phyloP scores from a whole-genome alignment of 129 eudicot species.

The Artemisia tridentata region DNA sequence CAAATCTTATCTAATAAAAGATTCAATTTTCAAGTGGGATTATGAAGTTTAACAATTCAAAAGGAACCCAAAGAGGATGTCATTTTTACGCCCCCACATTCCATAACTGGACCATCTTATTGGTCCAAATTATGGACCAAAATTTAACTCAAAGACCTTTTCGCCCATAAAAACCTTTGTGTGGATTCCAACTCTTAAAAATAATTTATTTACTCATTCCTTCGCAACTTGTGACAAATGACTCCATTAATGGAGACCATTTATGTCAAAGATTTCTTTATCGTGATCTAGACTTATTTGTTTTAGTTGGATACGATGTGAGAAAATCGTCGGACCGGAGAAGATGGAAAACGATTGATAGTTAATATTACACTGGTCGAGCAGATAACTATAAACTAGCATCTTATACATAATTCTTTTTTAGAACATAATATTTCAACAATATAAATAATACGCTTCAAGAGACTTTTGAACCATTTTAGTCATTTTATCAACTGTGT shows the following conservation, averaged over 20 bases:
- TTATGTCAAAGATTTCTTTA: background rate
- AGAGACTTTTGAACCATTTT: no score
- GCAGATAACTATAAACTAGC: no score
- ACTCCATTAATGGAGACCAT: background rate
- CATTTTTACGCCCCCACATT: constrained; percentile 11
- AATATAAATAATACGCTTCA: no score
- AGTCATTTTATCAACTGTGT: no score
- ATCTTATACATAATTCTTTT: no score
- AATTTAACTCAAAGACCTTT: constrained; percentile 16
- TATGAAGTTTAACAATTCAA: constrained; percentile 1
- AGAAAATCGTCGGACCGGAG: no score
- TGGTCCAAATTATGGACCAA: constrained; percentile 23
- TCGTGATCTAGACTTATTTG: no score
- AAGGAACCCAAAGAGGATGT: constrained; percentile 7
- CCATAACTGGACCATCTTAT: constrained; percentile 21
- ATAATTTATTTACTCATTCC: constrained; percentile 14
- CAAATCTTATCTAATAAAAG: constrained; percentile 18
- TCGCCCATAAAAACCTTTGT: constrained; percentile 17
- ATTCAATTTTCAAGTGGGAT: constrained; percentile 14
- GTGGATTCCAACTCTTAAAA: constrained; percentile 28
- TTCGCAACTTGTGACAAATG: constrained; percentile 31
- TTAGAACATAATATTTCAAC: no score
- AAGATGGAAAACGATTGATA: no score
- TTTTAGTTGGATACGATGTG: no score
- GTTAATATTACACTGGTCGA: no score